Conservation (phyloP, 805 yeast genomes). For the Barnettozyma pratensis region DNA sequence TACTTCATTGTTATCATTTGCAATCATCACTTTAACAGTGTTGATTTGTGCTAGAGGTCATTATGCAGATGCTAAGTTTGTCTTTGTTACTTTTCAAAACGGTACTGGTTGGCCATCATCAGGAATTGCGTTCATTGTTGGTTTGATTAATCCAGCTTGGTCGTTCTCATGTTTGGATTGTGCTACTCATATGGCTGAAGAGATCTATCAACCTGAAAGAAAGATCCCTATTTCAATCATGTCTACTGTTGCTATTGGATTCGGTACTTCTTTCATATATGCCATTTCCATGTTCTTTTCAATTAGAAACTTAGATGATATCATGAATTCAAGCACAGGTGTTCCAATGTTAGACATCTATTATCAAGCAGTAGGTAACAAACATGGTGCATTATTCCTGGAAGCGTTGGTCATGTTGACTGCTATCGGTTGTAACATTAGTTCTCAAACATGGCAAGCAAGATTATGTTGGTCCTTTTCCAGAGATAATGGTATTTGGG, state of each 20-base stretch:
- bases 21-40: slow-evolving; percentile 47
- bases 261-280: slow-evolving; percentile 51
- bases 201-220: slow-evolving; percentile 45
- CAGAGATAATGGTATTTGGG: slow-evolving; percentile 58
- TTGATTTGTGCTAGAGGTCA: slow-evolving; percentile 47
- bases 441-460: slow-evolving; percentile 65
- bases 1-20: slow-evolving; percentile 47
- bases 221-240: slow-evolving; percentile 58
- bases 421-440: slow-evolving; percentile 53
- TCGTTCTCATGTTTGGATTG: slow-evolving; percentile 64
- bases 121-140: slow-evolving; percentile 63
- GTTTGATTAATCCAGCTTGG: slow-evolving; percentile 68
- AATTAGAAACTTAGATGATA: slow-evolving; percentile 45
- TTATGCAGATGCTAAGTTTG: slow-evolving; percentile 46
- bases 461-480: slow-evolving; percentile 66
- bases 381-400: slow-evolving; percentile 50
- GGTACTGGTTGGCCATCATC: slow-evolving; percentile 56
- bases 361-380: slow-evolving; percentile 49
- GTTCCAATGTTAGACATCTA: slow-evolving; percentile 61
- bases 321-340: slow-evolving; percentile 45
- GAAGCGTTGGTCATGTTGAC: slow-evolving; percentile 45
- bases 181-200: slow-evolving; percentile 72
- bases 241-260: slow-evolving; percentile 61
- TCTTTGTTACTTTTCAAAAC: slow-evolving; percentile 48
- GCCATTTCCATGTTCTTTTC: slow-evolving; percentile 54